A percentile compares a stretch with the other conserved stretches of the same genome.
Conservation (phyloP, 305 asterid species). For the Solanum aculeatissimum region DNA sequence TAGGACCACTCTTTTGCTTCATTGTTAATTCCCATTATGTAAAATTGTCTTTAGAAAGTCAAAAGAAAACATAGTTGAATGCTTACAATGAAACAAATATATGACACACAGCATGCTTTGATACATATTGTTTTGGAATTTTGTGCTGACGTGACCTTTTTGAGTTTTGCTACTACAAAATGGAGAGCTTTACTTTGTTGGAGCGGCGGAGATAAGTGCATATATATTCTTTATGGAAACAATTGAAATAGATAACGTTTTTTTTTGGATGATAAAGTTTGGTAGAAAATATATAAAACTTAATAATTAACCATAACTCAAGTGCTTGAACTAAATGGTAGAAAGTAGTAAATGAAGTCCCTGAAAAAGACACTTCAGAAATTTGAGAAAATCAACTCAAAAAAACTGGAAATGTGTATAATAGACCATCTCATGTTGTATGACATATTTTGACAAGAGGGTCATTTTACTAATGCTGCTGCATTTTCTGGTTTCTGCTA, state of each 20-base stretch:
- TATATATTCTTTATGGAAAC: not conserved
- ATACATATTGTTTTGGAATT: constrained; percentile 1
- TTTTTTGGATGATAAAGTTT: not conserved
- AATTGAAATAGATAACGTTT: not conserved
- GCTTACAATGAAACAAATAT: not conserved
- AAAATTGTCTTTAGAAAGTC: not conserved
- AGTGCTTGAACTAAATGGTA: not conserved
- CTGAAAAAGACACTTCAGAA: too few relatives aligned
- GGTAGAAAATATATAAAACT: not conserved
- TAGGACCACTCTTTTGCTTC: not conserved
- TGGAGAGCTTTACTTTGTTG: not conserved
- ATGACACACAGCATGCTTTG: not conserved
- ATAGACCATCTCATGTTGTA: not conserved
- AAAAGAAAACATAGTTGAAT: not conserved
- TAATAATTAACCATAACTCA: not conserved
- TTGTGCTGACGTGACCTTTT: not conserved
- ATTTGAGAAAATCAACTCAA: too few relatives aligned
- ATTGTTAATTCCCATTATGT: not conserved
- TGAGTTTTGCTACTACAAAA: not conserved
- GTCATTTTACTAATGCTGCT: not conserved
- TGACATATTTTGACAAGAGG: not conserved
- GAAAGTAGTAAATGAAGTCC: too few relatives aligned
- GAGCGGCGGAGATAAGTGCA: not conserved
- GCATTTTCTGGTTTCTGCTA: not conserved
- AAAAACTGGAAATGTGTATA: not conserved